These are phyloP conservation scores for Fusarium sp. DNA, from an alignment of 2,329 filamentous ascomycete species.

Conservation along the genomic window DNA sequence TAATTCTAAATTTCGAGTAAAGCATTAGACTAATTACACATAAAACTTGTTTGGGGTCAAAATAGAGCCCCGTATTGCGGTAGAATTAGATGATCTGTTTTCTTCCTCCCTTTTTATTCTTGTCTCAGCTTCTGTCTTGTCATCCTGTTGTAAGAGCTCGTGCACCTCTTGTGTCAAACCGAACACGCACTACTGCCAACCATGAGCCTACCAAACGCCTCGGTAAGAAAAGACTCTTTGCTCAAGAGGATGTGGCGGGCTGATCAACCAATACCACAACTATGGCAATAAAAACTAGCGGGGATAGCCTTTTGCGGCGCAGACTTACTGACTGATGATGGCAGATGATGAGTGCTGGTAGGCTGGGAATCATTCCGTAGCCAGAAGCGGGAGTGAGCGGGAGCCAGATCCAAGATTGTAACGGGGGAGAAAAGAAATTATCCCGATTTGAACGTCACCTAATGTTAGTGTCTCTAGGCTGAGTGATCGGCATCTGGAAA, in stretches of 20 bases:
- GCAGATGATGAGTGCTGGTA: slow-evolving; percentile 8
- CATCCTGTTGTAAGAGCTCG: background rate
- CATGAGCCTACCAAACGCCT: no score
- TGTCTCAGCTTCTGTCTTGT: background rate
- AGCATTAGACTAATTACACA: background rate
- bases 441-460: slow-evolving; percentile 27
- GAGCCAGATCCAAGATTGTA: slow-evolving; percentile 28
- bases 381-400: slow-evolving; percentile 26
- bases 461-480: background rate
- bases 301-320: slow-evolving; percentile 8
- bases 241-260: slow-evolving; percentile 3
- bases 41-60: background rate
- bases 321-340: slow-evolving; percentile 5
- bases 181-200: background rate
- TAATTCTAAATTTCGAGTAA: background rate
- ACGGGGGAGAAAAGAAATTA: background rate
- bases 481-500: background rate
- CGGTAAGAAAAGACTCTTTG: background rate
- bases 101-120: background rate
- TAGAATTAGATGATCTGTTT: background rate
- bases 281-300: background rate
- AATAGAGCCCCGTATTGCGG: background rate
- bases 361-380: slow-evolving; percentile 18
- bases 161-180: background rate
- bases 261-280: background rate